Conservation (phyloP, 129 eudicot species). For the Cynara cardunculus region DNA sequence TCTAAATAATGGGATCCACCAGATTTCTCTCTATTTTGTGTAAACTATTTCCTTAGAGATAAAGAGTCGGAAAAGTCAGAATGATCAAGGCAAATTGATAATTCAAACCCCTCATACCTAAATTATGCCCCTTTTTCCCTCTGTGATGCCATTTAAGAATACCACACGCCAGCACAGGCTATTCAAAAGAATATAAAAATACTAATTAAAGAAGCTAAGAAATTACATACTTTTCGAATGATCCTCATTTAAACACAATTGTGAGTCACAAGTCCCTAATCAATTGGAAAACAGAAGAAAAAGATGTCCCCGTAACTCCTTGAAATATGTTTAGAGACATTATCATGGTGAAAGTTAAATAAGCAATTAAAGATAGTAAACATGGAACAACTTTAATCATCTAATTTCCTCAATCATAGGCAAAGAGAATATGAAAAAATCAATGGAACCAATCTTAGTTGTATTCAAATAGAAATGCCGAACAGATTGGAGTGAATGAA, state of each 20-base stretch:
- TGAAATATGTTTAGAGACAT: background rate
- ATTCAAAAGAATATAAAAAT: background rate
- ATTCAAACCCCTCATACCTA: background rate
- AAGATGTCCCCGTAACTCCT: background rate
- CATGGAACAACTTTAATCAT: background rate
- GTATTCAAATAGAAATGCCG: background rate
- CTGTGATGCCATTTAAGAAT: background rate
- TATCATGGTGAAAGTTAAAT: background rate
- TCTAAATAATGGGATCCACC: too few relatives aligned
- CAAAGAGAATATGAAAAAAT: background rate
- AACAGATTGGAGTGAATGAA: background rate
- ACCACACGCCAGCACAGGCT: background rate
- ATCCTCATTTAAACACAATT: constrained; percentile 7
- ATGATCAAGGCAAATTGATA: background rate
- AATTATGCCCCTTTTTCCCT: background rate
- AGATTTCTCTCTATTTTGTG: too few relatives aligned
- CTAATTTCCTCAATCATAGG: background rate
- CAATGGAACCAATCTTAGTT: background rate
- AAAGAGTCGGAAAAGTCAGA: background rate
- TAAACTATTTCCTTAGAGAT: background rate
- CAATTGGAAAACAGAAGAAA: background rate
- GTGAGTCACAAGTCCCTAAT: background rate
- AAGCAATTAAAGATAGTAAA: background rate
- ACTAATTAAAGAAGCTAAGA: background rate
- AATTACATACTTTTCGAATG: background rate